Percentiles rank a stretch among this genome's conserved stretches.
Conservation (phyloP, 2,329 filamentous ascomycete genomes). For the Chaetomium strumarium region DNA sequence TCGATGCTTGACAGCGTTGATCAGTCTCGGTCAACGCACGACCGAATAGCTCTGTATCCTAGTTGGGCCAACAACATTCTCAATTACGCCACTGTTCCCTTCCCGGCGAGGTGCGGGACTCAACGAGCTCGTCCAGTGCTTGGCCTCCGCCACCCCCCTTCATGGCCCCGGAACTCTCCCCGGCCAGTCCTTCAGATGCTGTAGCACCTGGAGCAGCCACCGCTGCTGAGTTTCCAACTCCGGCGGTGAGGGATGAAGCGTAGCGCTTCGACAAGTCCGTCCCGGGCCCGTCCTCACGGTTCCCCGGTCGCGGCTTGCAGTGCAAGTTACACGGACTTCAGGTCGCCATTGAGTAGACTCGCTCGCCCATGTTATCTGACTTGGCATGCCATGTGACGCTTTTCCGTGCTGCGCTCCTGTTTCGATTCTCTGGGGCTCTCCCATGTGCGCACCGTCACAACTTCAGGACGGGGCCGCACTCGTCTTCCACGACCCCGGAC, state of each 20-base stretch:
- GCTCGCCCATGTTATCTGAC: background rate
- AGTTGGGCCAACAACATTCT: background rate
- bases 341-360: background rate
- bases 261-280: background rate
- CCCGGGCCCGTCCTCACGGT: background rate
- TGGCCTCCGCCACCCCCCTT: constrained; percentile 1
- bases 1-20: too few species aligned
- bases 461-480: too few species aligned
- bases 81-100: background rate
- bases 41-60: background rate
- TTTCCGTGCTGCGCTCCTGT: too few species aligned
- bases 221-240: background rate
- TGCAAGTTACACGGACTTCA: background rate
- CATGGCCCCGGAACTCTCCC: constrained; percentile 4
- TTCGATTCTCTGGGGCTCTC: too few species aligned
- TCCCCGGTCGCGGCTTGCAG: background rate
- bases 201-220: constrained; percentile 1
- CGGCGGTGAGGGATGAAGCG: constrained; percentile 4
- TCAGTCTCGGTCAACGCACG: background rate
- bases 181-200: background rate
- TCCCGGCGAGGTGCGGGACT: background rate
- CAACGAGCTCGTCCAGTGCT: constrained; percentile 2
- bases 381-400: background rate
- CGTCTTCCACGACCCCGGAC: too few species aligned
- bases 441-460: too few species aligned